Base-by-base conservation (phyloP, 257 asterid species). In the Hygrophila difformis region DNA sequence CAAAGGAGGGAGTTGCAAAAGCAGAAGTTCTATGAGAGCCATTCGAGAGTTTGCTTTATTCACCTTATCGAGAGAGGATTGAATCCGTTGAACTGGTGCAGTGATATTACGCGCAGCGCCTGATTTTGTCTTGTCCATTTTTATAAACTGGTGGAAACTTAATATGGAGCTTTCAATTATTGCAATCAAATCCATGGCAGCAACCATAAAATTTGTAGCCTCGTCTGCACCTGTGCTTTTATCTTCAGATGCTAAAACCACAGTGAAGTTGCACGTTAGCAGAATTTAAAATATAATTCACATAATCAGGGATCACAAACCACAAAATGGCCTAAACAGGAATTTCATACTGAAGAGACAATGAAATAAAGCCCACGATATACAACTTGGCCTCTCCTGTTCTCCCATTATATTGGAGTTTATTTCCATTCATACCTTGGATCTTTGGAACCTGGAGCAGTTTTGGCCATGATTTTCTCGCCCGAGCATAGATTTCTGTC, bases 401-500 rank as follows among this genome's bases (percentile, higher is more conserved):
- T 6, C 12, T n/a, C 13, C 17, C 21, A 24, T 21, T n/a, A 15
- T 20, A 22, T 52, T 34, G n/a, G 18, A 33, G 34, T 43, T 40
- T 26, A 3, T 21, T 39, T 42, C 8, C 35, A 44, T 37, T 34
- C 44, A 15, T 78, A 85, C 98, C 94, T 82, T 77, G 74, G 59
- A 89, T 63, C 63, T 82, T 82, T 33, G 98, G 96, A 67, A 79
- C 88, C 69, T 85, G 98, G 42, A 89, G 93, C 60, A 89, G 77
- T 52, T 64, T 79, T 53, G 94, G 94, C 65, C 79, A 61, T 46
- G 84, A 67, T 59, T 55, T 73, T 65, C 94, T 77, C 11, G 72
- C 64, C 12, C 93, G 88, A 29, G 92, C 80, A 46, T 75, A 89
- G 46, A 86, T 64, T 67, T 89, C 98, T 0, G 94, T 74, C 72